Conservation (phyloP, 768 basidiomycete species). For the Rhizopogon roseolus region DNA sequence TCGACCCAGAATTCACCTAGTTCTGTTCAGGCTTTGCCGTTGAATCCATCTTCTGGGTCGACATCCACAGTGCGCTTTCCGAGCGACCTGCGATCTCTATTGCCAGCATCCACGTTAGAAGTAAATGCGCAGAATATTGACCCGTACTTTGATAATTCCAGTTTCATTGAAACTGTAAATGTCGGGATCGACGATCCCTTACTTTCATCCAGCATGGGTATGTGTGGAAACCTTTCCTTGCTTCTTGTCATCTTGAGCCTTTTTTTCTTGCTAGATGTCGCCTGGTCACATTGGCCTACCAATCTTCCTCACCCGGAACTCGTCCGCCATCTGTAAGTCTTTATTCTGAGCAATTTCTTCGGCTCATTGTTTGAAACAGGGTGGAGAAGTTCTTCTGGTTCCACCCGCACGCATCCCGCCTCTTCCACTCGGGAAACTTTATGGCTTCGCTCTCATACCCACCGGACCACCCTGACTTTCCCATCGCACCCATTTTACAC, state of each 20-base stretch:
- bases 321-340: conserved; percentile 60
- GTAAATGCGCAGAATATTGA: neutral
- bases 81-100: neutral
- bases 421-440: conserved; percentile 67
- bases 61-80: neutral
- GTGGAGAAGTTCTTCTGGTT: conserved; percentile 78
- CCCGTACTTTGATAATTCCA: neutral
- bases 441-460: conserved; percentile 59
- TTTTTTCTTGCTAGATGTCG: conserved; percentile 9
- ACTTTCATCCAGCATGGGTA: neutral
- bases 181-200: neutral
- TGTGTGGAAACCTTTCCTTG: neutral
- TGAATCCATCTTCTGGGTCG: neutral
- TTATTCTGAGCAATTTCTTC: neutral
- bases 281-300: conserved; percentile 47
- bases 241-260: neutral
- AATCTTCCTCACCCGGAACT: conserved; percentile 59
- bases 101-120: neutral
- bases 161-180: neutral
- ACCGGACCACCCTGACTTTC: conserved; percentile 70
- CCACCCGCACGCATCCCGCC: conserved; percentile 66
- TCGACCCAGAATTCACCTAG: conserved; percentile 17
- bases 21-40: conserved; percentile 20
- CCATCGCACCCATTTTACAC: conserved; percentile 65
- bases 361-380: conserved; percentile 26